Evolutionary conservation across 345 rosid species (phyloP), one percentile per base, ranked within the genome.

Genomic region (Laguncularia racemosa): DNA sequence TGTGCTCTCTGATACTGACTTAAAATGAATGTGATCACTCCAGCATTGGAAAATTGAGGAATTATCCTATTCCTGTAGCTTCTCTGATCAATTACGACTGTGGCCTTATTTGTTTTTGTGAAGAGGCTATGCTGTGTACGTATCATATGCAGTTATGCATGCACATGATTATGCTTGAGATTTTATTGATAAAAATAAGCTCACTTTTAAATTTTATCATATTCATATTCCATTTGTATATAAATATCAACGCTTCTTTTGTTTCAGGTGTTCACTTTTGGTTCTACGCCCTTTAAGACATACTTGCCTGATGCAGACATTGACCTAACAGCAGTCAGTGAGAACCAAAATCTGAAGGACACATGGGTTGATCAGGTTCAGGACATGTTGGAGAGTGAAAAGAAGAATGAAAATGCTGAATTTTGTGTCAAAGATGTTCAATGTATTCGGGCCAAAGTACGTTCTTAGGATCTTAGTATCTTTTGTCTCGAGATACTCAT

Each of bases 291-390:
- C 9, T 81, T 95, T 14, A 90, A 95, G 80, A 95, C 97, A 44
- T 95, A 95, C 71, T 73, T 95, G 68, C 99, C 99, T n/a, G 99
- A 95, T 73, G 99, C 97, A 58, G 99, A 95, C 72, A 85, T 95
- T 20, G 96, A 95, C 73, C 76, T 90, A 68, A 82, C 95, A 0
- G 89, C 91, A 54, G 88, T 90, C 61, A 84, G 93, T 63, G 55
- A 67, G n/a, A 81, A 77, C 69, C 90, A 70, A 49, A 78, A 46
- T 56, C 55, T 81, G 59, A 95, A 95, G 77, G 99, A 90, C n/a
- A 58, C 81, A 20, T 95, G 99, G 99, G 99, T 96, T 67, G 83
- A 85, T 73, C 81, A 84, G 78, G 97, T 95, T 65, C 85, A 90
- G 4, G 99, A 95, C 74, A 81, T 74, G 76, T 64, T 95, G 70